Conservation (phyloP, 2,329 filamentous ascomycete genomes). For the Cladorrhinum sp. region DNA sequence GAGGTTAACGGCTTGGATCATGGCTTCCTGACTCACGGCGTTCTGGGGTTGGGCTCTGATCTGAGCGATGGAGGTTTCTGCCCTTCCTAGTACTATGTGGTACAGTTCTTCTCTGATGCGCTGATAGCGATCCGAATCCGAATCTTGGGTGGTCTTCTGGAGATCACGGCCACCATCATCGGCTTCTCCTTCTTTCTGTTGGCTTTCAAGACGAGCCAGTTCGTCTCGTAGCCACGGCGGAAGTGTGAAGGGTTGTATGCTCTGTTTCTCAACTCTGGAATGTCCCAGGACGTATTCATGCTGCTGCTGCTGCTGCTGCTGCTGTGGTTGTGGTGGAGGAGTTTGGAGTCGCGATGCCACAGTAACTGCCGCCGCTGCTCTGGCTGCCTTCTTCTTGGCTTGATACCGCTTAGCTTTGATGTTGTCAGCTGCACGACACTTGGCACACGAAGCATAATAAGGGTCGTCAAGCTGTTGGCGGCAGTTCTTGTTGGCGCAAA, state of each 20-base stretch:
- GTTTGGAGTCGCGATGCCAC: neutral
- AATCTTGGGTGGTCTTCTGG: too few relatives aligned
- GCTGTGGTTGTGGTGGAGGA: neutral
- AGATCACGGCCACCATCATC: neutral
- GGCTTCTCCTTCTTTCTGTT: neutral
- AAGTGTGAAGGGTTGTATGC: neutral
- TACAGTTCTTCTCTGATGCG: neutral
- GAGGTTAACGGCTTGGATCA: neutral
- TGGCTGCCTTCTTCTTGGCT: neutral
- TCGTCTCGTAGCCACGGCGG: neutral
- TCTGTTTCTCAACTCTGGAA: neutral
- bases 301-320: neutral
- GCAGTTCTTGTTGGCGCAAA: constrained; percentile 3
- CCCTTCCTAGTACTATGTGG: neutral
- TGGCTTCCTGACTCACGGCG: neutral
- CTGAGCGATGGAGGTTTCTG: neutral
- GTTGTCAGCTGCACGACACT: neutral
- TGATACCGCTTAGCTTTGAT: neutral
- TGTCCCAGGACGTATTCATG: neutral
- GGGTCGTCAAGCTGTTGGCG: neutral
- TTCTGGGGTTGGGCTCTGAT: neutral
- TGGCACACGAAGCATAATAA: neutral
- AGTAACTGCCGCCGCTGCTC: neutral
- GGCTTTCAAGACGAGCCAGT: neutral
- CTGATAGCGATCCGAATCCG: neutral